phyloP scores from a whole-genome alignment of 2,329 filamentous ascomycete species.

The Neonectria ditissima region DNA sequence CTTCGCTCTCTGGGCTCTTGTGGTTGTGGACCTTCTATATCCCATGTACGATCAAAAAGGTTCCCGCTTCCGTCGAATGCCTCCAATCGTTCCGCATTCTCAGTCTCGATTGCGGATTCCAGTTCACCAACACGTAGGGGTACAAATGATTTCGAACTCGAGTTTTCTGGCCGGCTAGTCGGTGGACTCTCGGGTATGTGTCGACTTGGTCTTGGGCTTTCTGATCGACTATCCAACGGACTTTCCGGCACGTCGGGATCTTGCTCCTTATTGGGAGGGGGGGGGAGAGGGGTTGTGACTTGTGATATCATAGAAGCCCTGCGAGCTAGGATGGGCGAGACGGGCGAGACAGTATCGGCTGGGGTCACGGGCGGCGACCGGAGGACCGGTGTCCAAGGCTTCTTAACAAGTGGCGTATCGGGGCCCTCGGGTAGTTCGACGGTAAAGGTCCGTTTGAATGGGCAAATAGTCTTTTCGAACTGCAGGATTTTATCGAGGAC shows the following conservation, averaged over 20 bases:
- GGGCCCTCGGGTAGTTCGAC: constrained; percentile 79
- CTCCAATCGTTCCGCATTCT: constrained; percentile 5
- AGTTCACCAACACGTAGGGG: constrained; percentile 12
- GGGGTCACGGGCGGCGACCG: constrained; percentile 27
- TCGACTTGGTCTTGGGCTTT: constrained; percentile 4
- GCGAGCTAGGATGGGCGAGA: constrained; percentile 24
- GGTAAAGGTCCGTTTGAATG: constrained; percentile 82
- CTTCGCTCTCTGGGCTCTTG: neutral
- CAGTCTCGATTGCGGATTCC: constrained; percentile 19
- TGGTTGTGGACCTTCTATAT: neutral
- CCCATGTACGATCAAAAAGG: neutral
- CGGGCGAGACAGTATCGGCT: constrained; percentile 25
- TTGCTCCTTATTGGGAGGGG: constrained; percentile 21
- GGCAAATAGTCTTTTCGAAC: constrained; percentile 90
- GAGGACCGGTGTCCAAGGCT: constrained; percentile 71
- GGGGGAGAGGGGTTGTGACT: constrained; percentile 34
- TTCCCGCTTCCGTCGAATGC: constrained; percentile 1
- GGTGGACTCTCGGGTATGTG: constrained; percentile 21
- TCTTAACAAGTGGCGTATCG: constrained; percentile 72
- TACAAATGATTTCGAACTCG: neutral
- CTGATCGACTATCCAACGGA: constrained; percentile 4
- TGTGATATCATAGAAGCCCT: constrained; percentile 34
- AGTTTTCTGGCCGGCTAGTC: neutral
- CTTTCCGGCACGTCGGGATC: constrained; percentile 21
- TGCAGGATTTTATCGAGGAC: constrained; percentile 80